Percentiles rank a stretch among this genome's conserved stretches.
phyloP scores from a whole-genome alignment of 306 rosid species.

The Cucurbita ficifolia region DNA sequence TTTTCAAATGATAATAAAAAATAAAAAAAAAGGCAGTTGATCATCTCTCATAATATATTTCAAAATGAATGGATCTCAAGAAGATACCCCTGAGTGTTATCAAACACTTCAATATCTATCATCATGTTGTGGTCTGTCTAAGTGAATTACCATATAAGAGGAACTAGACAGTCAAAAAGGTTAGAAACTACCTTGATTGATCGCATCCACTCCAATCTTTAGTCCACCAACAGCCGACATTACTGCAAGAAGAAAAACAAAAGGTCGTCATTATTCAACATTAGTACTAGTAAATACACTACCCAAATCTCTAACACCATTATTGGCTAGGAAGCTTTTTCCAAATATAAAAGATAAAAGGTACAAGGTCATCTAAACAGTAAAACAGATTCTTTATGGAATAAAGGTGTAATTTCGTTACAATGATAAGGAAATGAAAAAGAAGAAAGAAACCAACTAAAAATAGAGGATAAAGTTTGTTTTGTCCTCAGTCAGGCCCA shows the following conservation, averaged over 20 bases:
- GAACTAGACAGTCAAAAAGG: conserved; percentile 5
- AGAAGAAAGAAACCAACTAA: background rate
- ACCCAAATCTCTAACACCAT: background rate
- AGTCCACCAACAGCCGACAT: conserved; percentile 87
- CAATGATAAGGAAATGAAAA: background rate
- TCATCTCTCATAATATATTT: background rate
- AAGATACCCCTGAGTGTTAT: background rate
- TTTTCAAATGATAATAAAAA: background rate
- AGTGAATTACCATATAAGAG: background rate
- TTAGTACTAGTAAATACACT: background rate
- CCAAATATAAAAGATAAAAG: background rate
- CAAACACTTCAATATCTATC: background rate
- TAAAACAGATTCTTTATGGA: background rate
- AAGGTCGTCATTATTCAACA: background rate
- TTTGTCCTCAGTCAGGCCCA: background rate
- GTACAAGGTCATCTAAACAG: background rate
- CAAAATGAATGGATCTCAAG: background rate
- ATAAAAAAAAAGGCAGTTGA: background rate
- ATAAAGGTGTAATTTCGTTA: background rate
- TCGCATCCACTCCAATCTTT: conserved; percentile 59
- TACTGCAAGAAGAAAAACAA: conserved; percentile 37
- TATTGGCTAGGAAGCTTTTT: background rate
- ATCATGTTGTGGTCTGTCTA: background rate
- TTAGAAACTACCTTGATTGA: conserved; percentile 49
- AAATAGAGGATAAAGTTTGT: background rate